Conservation (phyloP, 768 basidiomycete species). For the Lentinula lateritia region DNA sequence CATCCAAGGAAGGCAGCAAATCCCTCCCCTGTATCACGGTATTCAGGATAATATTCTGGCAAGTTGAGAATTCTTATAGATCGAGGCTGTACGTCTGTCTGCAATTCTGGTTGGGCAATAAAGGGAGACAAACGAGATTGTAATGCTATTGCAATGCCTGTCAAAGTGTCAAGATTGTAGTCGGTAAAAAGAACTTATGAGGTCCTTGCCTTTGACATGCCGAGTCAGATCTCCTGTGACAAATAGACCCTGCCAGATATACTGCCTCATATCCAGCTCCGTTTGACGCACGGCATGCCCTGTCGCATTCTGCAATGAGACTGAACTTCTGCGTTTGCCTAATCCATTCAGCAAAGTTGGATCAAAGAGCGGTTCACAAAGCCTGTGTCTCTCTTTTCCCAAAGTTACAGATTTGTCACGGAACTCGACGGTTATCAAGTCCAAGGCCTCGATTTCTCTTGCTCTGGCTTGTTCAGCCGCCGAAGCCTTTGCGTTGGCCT, state of each 20-base stretch:
- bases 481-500: slow-evolving; percentile 61
- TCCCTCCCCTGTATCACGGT: slow-evolving; percentile 78
- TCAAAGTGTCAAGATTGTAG: neutral
- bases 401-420: slow-evolving; percentile 65
- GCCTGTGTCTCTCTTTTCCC: slow-evolving; percentile 84
- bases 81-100: slow-evolving; percentile 70
- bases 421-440: slow-evolving; percentile 75
- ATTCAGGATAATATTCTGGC: slow-evolving; percentile 91
- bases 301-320: slow-evolving; percentile 62
- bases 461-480: slow-evolving; percentile 80
- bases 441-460: slow-evolving; percentile 76
- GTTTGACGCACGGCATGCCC: slow-evolving; percentile 55
- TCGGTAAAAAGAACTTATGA: neutral
- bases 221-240: slow-evolving; percentile 75
- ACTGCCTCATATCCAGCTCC: slow-evolving; percentile 62
- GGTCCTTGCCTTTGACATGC: slow-evolving; percentile 59
- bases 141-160: slow-evolving; percentile 63
- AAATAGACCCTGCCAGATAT: slow-evolving; percentile 74
- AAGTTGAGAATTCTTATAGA: slow-evolving; percentile 56
- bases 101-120: slow-evolving; percentile 57
- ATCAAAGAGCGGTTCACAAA: slow-evolving; percentile 88
- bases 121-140: slow-evolving; percentile 67
- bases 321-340: neutral
- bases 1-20: slow-evolving; percentile 77
- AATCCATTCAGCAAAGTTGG: slow-evolving; percentile 48